A percentile compares a stretch with the other conserved stretches of the same genome.
These are phyloP conservation scores for Effrenium voratum DNA, from an alignment of 73 alveolate genomes.

Conservation along the genomic window DNA sequence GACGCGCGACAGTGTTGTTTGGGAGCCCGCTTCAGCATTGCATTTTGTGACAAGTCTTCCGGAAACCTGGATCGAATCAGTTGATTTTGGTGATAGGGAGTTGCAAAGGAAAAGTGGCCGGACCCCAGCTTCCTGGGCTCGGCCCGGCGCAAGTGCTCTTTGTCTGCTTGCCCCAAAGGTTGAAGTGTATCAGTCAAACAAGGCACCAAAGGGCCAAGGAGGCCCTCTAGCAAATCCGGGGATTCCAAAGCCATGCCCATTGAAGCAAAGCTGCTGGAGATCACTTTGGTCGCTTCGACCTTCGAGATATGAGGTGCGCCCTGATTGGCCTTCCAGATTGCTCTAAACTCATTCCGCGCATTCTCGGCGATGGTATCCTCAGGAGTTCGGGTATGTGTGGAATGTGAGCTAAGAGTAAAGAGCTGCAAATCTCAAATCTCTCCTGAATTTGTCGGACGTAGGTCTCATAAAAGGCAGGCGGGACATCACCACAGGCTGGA, in stretches of 20 bases:
- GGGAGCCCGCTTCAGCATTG: no score
- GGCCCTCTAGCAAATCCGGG: neutral
- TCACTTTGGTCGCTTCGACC: slow-evolving; percentile 71
- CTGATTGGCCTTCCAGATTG: slow-evolving; percentile 53
- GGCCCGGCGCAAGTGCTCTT: neutral
- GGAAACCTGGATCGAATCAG: no score
- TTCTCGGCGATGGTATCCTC: slow-evolving; percentile 77
- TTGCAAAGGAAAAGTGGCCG: no score
- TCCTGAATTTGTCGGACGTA: slow-evolving; percentile 87
- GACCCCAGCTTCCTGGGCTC: no score
- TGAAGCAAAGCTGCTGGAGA: slow-evolving; percentile 17
- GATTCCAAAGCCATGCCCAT: neutral
- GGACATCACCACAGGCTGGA: slow-evolving; percentile 77
- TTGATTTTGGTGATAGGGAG: no score
- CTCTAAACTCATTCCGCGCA: slow-evolving; percentile 86
- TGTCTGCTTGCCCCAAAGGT: neutral
- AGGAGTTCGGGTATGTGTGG: no score
- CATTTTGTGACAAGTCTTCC: no score
- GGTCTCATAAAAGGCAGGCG: slow-evolving; percentile 83
- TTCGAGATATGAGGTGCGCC: slow-evolving; percentile 64
- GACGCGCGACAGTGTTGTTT: no score
- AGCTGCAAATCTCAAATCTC: neutral
- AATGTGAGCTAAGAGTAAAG: no score
- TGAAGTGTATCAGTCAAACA: neutral
- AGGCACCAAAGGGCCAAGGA: neutral